A percentile compares a stretch with the other conserved stretches of the same genome.
phyloP scores from a whole-genome alignment of 345 rosid species.

The Citrus hindsii region DNA sequence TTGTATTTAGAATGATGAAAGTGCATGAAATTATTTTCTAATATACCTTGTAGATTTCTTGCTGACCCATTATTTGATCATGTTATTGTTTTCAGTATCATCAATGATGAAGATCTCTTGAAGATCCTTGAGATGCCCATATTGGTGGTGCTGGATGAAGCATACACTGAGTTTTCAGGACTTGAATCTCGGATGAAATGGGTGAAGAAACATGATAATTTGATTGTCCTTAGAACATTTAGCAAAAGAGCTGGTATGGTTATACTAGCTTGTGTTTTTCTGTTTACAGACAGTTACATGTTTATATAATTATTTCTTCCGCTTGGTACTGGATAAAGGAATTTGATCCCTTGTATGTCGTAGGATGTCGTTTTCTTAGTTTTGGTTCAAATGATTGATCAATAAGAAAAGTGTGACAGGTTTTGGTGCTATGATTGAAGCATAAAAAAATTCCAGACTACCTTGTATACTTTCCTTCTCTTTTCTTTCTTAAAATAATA shows the following conservation, averaged over 20 bases:
- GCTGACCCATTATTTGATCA: constrained; percentile 1
- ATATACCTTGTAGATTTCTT: not conserved
- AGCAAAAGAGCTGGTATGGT: constrained; percentile 94
- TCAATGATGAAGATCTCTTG: constrained; percentile 71
- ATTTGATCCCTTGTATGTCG: not conserved
- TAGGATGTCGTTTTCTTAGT: not conserved
- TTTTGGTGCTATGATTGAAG: not conserved
- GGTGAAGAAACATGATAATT: constrained; percentile 90
- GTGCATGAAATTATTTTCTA: not conserved
- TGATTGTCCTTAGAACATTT: constrained; percentile 91
- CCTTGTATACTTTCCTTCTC: not conserved
- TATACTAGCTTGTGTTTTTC: not conserved
- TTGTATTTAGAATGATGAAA: not conserved
- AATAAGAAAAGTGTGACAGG: not conserved
- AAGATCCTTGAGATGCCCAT: constrained; percentile 77
- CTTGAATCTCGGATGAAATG: constrained; percentile 80
- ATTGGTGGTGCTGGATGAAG: constrained; percentile 92
- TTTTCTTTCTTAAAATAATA: not conserved
- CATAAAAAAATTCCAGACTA: not conserved
- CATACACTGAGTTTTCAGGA: constrained; percentile 90
- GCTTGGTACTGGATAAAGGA: not conserved
- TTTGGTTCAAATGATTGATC: not conserved
- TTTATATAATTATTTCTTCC: not conserved
- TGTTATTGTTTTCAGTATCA: constrained; percentile 43
- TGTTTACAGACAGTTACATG: not conserved